Evolutionary conservation across 1,284 basidiomycete genomes (phyloP), one percentile per base, ranked within the genome.

Genomic region (Rhodotorula sp.): DNA sequence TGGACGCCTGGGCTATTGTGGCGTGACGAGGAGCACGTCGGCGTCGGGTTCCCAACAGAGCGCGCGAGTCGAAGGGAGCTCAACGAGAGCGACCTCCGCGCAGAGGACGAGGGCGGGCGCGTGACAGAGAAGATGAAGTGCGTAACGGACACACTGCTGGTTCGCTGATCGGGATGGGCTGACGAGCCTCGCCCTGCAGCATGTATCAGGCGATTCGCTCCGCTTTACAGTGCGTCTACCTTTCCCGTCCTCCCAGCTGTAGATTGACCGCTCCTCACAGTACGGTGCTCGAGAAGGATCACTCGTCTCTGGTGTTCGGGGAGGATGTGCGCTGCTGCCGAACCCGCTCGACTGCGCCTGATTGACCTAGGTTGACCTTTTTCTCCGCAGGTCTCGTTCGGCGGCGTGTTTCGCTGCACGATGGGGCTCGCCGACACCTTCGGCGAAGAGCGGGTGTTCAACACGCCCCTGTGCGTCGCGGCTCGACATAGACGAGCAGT

Each of bases 401-500:
- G 94, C 27, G 94, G 94, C 12, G 94, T 97, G 7, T 97, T 97
- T 80, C 86, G 94, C 69, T 92, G 81, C 70, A 82, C 80, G 19
- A 82, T 93, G 88, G 94, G 94, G 22, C 86, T 97, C 51, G 89
- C 91, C 34, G 94, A 97, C 80, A 92, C 95, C 81, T 97, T 94
- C 80, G 94, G 93, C 50, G 87, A 88, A 61, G 92, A 94, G 82
- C 88, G 94, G 55, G 92, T 97, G n/a, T 96, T 97, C 83, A 96
- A 97, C 81, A 96, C 94, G 0, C 93, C 94, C 10, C 81, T 96
- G 75, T 76, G 29, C 10, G 69, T 48, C 41, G 27, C 21, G 48
- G 44, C 25, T 2, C 0, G 6, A 25, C 17, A 17, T 8, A 25
- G 22, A 5, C 27, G 22, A 25, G 6, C n/a, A 19, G 21, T 10